Base-by-base conservation (phyloP, 2,329 filamentous ascomycete species). In the Xylariaceae sp. region DNA sequence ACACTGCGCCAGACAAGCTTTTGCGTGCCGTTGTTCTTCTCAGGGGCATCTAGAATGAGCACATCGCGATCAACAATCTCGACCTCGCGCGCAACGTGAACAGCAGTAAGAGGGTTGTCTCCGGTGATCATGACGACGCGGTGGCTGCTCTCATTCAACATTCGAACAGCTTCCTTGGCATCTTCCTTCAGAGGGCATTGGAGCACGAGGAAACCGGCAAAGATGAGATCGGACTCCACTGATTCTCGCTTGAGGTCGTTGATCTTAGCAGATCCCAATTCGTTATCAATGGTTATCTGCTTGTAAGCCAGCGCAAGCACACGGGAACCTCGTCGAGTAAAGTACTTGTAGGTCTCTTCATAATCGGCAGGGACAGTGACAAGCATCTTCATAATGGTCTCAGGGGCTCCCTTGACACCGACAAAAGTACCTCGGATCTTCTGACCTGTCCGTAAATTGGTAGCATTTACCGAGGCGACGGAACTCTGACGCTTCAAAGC, bases 101-200 rank as follows among this genome's bases (percentile, higher is more conserved):
- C 90, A 65, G 94, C 94, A 47, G 94, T 99, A 55, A 99, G 82
- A 10, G 94, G 93, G 73, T 99, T 99, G 74, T 99, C 94, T 72
- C 94, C 94, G 61, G 94, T 99, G 66, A 99, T 99, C 94, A 99
- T 99, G 67, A 99, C 89, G 51, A 96, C 92, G 68, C 94, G 90
- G 75, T 99, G 94, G 76, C 92, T 97, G 76, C 93, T 97, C 79
- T 99, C 94, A 72, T 97, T 99, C 68, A 99, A 83, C 91, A 97
- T 97, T 65, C 89, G 90, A 47, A 99, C 90, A 45, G 94, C 87
- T 73, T 94, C 88, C 76, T 95, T 89, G 51, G 94, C 94, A 73
- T 99, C 94, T 30, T 96, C 92, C 77, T 99, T 99, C 59, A 99
- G 81, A 4, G 94, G 94, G 70, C 92, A 97, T 74, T 97, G 93